Evolutionary conservation across 2,329 filamentous ascomycete species (phyloP).

Genomic region (Colletotrichum sp.): DNA sequence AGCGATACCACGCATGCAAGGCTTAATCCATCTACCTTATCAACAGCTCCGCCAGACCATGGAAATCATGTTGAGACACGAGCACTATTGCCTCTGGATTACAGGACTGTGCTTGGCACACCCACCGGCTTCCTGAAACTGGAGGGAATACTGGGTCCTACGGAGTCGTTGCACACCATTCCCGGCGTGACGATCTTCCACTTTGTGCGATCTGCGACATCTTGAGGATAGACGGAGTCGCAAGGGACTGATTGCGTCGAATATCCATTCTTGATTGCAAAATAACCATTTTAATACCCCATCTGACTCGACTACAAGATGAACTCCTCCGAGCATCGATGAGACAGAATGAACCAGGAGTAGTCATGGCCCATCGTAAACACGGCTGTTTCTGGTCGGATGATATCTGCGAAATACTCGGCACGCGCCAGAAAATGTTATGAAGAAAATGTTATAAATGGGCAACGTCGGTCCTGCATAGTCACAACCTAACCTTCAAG

Average conservation of each 20-base stretch:
- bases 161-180: background rate
- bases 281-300: background rate
- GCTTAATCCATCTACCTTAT: background rate
- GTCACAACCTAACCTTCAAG: rapidly evolving
- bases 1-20: background rate
- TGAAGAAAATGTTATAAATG: background rate
- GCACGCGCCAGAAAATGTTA: background rate
- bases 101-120: background rate
- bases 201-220: background rate
- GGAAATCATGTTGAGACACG: background rate
- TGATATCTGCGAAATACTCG: background rate
- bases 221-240: background rate
- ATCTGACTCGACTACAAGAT: background rate
- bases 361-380: background rate
- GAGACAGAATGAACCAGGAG: background rate
- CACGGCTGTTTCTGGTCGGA: background rate
- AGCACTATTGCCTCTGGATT: background rate
- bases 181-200: background rate
- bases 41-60: background rate
- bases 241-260: background rate
- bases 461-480: background rate
- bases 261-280: background rate
- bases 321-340: background rate
- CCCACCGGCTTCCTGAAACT: background rate
- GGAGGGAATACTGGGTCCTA: background rate